Percentiles rank a stretch among this genome's conserved stretches.
These are phyloP conservation scores for Diplodia mutila DNA, from an alignment of 2,329 filamentous ascomycete species.

Conservation along the genomic window DNA sequence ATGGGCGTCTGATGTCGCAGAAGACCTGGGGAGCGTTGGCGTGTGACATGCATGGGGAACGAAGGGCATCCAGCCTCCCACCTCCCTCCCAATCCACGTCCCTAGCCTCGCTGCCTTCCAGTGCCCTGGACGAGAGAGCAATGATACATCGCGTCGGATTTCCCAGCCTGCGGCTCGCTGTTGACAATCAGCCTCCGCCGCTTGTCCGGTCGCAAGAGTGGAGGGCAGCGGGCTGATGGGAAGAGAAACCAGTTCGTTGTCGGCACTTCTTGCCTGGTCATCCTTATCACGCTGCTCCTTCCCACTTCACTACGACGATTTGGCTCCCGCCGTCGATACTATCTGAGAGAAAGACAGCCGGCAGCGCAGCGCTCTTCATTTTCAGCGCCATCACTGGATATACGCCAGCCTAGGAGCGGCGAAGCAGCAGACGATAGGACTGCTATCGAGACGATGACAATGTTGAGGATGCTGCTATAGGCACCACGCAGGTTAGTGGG, in stretches of 20 bases:
- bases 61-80: background rate
- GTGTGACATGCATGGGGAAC: conserved; percentile 1
- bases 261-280: background rate
- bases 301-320: no score
- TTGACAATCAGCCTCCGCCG: background rate
- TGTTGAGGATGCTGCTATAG: no score
- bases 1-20: conserved; percentile 11
- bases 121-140: background rate
- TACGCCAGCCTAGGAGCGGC: no score
- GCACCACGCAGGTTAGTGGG: no score
- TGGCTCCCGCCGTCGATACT: no score
- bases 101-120: background rate
- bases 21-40: background rate
- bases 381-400: no score
- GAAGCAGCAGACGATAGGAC: no score
- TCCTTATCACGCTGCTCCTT: no score
- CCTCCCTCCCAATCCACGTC: background rate
- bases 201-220: background rate
- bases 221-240: background rate
- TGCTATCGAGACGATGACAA: no score
- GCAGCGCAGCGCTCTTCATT: no score
- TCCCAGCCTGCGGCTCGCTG: background rate
- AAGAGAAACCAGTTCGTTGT: background rate
- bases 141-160: background rate
- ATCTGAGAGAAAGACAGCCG: no score